phyloP scores from a whole-genome alignment of 306 rosid species.

The Castanea sativa region DNA sequence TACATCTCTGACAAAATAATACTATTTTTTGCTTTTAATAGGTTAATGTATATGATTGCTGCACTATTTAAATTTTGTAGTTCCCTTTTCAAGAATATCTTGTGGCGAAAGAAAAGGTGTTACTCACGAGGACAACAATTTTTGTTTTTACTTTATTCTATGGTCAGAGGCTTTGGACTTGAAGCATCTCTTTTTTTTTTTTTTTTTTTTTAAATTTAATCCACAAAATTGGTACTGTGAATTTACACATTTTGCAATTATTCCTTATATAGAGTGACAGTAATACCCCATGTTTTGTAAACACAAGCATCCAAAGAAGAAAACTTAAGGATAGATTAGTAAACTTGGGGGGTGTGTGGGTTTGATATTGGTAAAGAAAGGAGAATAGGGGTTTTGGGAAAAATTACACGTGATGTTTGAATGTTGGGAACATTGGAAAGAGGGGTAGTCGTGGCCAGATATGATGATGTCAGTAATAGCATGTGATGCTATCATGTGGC shows the following conservation, averaged over 20 bases:
- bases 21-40: conserved; percentile 6
- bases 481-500: conserved; percentile 68
- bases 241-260: conserved; percentile 5
- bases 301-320: neutral
- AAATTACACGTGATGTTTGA: conserved; percentile 59
- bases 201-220: conserved; percentile 8
- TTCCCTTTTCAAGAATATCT: conserved; percentile 44
- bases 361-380: conserved; percentile 3
- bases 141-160: conserved; percentile 35
- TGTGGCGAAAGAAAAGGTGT: conserved; percentile 66
- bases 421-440: conserved; percentile 55
- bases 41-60: neutral
- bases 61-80: conserved; percentile 10
- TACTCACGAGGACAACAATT: conserved; percentile 51
- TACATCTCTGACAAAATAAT: conserved; percentile 43
- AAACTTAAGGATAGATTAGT: neutral
- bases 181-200: conserved; percentile 34
- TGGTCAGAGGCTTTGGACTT: conserved; percentile 28
- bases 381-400: conserved; percentile 14
- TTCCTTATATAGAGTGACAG: conserved; percentile 5
- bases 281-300: conserved; percentile 7
- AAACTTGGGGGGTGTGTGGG: neutral
- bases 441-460: conserved; percentile 58
- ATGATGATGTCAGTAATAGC: conserved; percentile 62
- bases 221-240: conserved; percentile 9